Base-by-base conservation (phyloP, 2,329 filamentous ascomycete species). In the Sporothrix protearum region DNA sequence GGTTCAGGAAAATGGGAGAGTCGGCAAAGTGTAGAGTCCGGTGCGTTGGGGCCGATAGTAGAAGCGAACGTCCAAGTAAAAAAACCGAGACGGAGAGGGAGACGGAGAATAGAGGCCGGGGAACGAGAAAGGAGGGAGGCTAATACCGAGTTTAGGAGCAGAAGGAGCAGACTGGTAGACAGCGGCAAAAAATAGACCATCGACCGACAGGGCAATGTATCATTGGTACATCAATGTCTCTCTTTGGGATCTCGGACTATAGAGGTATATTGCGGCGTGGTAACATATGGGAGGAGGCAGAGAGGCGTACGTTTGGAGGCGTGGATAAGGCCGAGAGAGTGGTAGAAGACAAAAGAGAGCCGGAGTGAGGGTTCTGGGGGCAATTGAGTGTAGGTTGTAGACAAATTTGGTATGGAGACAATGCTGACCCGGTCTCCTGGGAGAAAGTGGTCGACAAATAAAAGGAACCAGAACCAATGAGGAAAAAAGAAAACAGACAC, bases 201-300 rank as follows among this genome's bases (percentile, higher is more conserved):
- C 19, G 30, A 59, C 55, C 12, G 55, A 36, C 55, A 36, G 16
- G n/a, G 57, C 49, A 19, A 10, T n/a, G 28, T 22, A 28, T 36
- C 22, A 47, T 49, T 51, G 49, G 49, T 51, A 22, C 36, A 36
- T 53, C 25, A 28, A 49, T 49, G 51, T 67, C 14, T 49, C 42
- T 16, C 28, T 55, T 51, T 51, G 64, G 68, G 42, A 59, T 70
- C 5, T 57, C 59, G 59, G 59, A 55, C 59, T 71, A 71, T 66
- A 66, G 36, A 68, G 51, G 30, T 67, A 71, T 71, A 71, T 71
- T 63, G 51, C 39, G 49, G 53, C 33, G 30, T 68, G 53, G 64
- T 51, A 68, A 22, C 39, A 68, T 68, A 61, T 28, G 25, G 30
- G 22, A 47, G 33, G 49, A 22, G 6, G 19, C 28, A 42, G 10